Conservation (phyloP, 78 protist species). For the Chrysochromulina tobinii region DNA sequence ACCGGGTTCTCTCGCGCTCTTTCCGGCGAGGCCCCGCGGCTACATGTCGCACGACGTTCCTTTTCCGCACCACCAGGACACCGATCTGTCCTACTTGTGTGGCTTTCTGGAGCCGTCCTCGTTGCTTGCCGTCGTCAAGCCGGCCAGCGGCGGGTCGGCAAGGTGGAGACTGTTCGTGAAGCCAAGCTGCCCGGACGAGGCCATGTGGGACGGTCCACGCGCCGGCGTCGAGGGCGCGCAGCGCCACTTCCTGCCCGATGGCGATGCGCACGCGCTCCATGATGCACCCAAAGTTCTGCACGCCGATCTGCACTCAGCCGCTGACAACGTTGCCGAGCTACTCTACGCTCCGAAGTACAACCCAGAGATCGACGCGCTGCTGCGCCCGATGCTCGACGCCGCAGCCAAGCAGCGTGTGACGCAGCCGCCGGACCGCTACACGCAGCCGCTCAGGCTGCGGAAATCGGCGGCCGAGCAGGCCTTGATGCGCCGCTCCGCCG, state of each 20-base stretch:
- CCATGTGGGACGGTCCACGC: not conserved
- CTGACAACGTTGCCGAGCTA: not conserved
- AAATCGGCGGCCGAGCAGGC: not conserved
- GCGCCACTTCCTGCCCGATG: not conserved
- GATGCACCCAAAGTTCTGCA: not conserved
- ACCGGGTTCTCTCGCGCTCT: not conserved
- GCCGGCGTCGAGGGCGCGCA: constrained; percentile 1
- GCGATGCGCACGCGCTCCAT: not conserved
- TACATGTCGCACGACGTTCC: constrained; percentile 23
- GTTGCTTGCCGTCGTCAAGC: not conserved
- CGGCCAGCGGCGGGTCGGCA: not conserved
- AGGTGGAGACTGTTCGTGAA: not conserved
- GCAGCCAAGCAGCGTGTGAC: not conserved
- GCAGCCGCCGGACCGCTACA: not conserved
- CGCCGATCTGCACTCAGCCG: not conserved
- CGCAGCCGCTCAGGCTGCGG: not conserved
- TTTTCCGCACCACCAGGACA: not conserved
- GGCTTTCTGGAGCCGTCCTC: not conserved
- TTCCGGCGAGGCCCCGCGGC: not conserved
- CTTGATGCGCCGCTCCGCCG: not conserved
- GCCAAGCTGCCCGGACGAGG: not conserved
- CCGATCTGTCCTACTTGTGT: not conserved
- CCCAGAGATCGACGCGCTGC: not conserved
- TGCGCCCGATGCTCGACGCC: not conserved
- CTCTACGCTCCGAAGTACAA: not conserved